A percentile compares a stretch with the other conserved stretches of the same genome.
phyloP scores from a whole-genome alignment of 495 filamentous ascomycete species.

The Hypomontagnella monticulosa region DNA sequence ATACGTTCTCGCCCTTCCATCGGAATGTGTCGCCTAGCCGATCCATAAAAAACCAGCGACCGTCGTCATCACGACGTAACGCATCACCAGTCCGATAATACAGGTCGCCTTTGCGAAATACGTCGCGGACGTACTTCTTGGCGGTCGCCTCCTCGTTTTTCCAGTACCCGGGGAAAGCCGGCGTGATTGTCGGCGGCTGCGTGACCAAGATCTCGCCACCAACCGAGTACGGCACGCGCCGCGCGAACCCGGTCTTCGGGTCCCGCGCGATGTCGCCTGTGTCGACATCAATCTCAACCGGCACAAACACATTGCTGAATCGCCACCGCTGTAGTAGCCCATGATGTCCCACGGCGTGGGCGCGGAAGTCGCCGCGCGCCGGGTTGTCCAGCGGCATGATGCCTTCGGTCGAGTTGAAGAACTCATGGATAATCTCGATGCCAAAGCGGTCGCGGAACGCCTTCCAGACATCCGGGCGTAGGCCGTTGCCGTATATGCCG shows the following conservation, averaged over 20 bases:
- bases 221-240: slow-evolving; percentile 67
- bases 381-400: slow-evolving; percentile 67
- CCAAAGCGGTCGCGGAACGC: slow-evolving; percentile 71
- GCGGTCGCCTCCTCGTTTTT: slow-evolving; percentile 70
- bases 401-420: slow-evolving; percentile 74
- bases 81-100: slow-evolving; percentile 83
- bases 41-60: slow-evolving; percentile 83
- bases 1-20: slow-evolving; percentile 88
- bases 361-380: slow-evolving; percentile 67
- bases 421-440: slow-evolving; percentile 67
- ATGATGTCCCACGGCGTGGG: slow-evolving; percentile 76
- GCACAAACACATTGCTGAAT: slow-evolving; percentile 64
- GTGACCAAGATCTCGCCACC: slow-evolving; percentile 81
- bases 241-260: slow-evolving; percentile 71
- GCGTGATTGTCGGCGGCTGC: slow-evolving; percentile 57
- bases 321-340: slow-evolving; percentile 64
- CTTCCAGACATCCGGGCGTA: slow-evolving; percentile 81
- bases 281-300: slow-evolving; percentile 73
- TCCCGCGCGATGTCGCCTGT: slow-evolving; percentile 72
- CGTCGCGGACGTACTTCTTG: slow-evolving; percentile 75
- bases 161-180: slow-evolving; percentile 75
- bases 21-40: slow-evolving; percentile 81
- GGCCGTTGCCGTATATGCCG: slow-evolving; percentile 78
- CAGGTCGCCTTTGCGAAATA: slow-evolving; percentile 77
- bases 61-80: slow-evolving; percentile 69